These are phyloP conservation scores for Yamadazyma diddensiae DNA, from an alignment of 1,139 yeast species.

Conservation along the genomic window DNA sequence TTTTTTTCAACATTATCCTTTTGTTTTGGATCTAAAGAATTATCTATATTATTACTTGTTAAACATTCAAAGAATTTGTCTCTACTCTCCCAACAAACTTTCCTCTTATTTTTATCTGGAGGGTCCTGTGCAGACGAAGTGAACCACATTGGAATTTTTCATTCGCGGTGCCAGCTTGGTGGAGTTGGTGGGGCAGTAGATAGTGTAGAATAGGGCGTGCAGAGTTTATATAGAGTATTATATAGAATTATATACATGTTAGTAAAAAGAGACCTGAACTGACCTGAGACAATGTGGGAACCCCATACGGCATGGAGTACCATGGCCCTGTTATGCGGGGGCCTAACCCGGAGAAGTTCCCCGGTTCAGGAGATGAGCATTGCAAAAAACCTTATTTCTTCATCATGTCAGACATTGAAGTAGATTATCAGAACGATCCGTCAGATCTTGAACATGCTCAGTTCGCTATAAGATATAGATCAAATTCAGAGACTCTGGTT, in stretches of 20 bases:
- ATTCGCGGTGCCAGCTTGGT: too few relatives aligned
- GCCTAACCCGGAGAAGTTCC: too few relatives aligned
- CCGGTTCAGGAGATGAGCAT: too few relatives aligned
- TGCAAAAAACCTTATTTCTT: neutral
- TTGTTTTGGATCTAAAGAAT: conserved; percentile 41
- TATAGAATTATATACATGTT: too few relatives aligned
- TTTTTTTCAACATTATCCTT: conserved; percentile 28
- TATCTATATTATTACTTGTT: conserved; percentile 37
- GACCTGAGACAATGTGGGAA: too few relatives aligned
- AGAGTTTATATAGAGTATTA: too few relatives aligned
- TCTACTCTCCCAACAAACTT: conserved; percentile 45
- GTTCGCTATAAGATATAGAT: conserved; percentile 17
- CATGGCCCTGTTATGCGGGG: too few relatives aligned
- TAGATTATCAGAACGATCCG: conserved; percentile 11
- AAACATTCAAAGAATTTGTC: conserved; percentile 43
- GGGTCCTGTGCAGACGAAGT: conserved; percentile 29
- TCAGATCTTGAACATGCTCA: conserved; percentile 11
- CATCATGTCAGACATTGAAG: conserved; percentile 12
- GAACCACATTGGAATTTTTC: conserved; percentile 19
- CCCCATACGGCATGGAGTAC: too few relatives aligned
- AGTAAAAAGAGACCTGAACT: too few relatives aligned
- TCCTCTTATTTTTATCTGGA: conserved; percentile 40
- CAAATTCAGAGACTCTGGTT: conserved; percentile 15
- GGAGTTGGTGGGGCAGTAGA: too few relatives aligned
- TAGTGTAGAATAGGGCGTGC: too few relatives aligned